These are phyloP conservation scores for Plectosphaerella cucumerina DNA, from an alignment of 2,329 filamentous ascomycete genomes.

Conservation along the genomic window DNA sequence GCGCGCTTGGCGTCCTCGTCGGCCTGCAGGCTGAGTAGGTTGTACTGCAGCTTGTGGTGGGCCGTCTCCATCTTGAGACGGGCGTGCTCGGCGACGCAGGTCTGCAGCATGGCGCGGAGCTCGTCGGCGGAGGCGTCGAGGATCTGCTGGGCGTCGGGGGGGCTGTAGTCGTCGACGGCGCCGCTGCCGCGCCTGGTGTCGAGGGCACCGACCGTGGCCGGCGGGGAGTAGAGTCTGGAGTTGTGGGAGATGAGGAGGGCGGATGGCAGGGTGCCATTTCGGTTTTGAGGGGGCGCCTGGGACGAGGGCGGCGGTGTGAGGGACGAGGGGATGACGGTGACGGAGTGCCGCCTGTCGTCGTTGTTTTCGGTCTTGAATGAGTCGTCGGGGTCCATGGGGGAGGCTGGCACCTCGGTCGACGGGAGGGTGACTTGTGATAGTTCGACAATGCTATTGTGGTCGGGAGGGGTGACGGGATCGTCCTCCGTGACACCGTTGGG, in stretches of 20 bases:
- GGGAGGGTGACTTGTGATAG: slow-evolving; percentile 52
- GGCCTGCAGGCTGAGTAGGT: slow-evolving; percentile 77
- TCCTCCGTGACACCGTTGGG: slow-evolving; percentile 24
- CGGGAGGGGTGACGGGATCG: slow-evolving; percentile 27
- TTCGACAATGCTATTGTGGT: slow-evolving; percentile 20
- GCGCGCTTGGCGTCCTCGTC: slow-evolving; percentile 82
- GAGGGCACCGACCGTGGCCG: slow-evolving; percentile 33
- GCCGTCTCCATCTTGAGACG: slow-evolving; percentile 75
- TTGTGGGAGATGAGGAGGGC: slow-evolving; percentile 38
- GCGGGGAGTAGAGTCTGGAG: slow-evolving; percentile 49
- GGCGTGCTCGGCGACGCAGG: slow-evolving; percentile 51
- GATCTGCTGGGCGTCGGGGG: slow-evolving; percentile 46
- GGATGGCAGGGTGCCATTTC: slow-evolving; percentile 17
- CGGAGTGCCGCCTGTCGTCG: slow-evolving; percentile 38
- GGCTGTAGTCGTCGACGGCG: slow-evolving; percentile 34
- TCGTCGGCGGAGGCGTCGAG: slow-evolving; percentile 50
- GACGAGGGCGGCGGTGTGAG: slow-evolving; percentile 55
- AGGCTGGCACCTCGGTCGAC: slow-evolving; percentile 52
- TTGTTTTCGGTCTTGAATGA: slow-evolving; percentile 48
- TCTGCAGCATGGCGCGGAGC: slow-evolving; percentile 52
- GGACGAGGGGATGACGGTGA: slow-evolving; percentile 50
- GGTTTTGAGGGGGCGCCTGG: slow-evolving; percentile 34
- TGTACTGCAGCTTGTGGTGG: slow-evolving; percentile 88
- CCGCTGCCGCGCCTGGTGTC: slow-evolving; percentile 17
- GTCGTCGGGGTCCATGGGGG: slow-evolving; percentile 42